These are phyloP conservation scores for Colletotrichum tabaci DNA, from an alignment of 2,329 filamentous ascomycete species.

Conservation along the genomic window DNA sequence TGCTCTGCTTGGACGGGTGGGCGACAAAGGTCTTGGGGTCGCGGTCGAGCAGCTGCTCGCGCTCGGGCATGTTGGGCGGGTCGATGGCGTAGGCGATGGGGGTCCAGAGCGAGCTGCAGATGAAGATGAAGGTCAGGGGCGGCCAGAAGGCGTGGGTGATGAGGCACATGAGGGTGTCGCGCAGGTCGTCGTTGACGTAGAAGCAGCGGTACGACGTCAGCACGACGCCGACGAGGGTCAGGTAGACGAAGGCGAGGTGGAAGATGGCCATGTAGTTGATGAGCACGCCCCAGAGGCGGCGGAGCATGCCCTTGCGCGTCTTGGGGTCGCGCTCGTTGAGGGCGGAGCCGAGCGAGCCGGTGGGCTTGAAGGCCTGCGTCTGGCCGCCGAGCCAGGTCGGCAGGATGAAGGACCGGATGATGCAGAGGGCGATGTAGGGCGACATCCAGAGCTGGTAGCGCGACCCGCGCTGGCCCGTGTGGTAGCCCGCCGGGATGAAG, in stretches of 20 bases:
- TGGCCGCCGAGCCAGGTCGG: slow-evolving; percentile 73
- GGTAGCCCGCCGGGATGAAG: slow-evolving; percentile 72
- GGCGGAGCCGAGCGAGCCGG: slow-evolving; percentile 69
- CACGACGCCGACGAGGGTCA: slow-evolving; percentile 65
- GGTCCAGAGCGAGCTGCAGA: slow-evolving; percentile 69
- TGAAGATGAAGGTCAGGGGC: slow-evolving; percentile 70
- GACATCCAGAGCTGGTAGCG: slow-evolving; percentile 75
- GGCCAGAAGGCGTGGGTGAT: slow-evolving; percentile 75
- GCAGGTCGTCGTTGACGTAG: slow-evolving; percentile 53
- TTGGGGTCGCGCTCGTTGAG: slow-evolving; percentile 72
- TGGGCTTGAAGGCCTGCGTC: slow-evolving; percentile 72
- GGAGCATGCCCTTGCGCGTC: slow-evolving; percentile 65
- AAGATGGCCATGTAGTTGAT: slow-evolving; percentile 70
- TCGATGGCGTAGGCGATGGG: slow-evolving; percentile 74
- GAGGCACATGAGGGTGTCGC: slow-evolving; percentile 64
- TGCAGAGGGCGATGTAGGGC: slow-evolving; percentile 71
- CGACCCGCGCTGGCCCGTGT: slow-evolving; percentile 70
- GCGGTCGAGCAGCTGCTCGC: slow-evolving; percentile 69
- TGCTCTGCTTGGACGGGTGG: slow-evolving; percentile 64
- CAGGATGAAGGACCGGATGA: slow-evolving; percentile 71
- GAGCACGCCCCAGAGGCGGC: slow-evolving; percentile 68
- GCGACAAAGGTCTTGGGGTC: slow-evolving; percentile 70
- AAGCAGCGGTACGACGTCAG: slow-evolving; percentile 67
- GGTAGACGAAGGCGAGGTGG: slow-evolving; percentile 69
- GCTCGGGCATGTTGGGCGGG: slow-evolving; percentile 70